Conservation (phyloP, 2,329 filamentous ascomycete species). For the Fusarium mangiferae region DNA sequence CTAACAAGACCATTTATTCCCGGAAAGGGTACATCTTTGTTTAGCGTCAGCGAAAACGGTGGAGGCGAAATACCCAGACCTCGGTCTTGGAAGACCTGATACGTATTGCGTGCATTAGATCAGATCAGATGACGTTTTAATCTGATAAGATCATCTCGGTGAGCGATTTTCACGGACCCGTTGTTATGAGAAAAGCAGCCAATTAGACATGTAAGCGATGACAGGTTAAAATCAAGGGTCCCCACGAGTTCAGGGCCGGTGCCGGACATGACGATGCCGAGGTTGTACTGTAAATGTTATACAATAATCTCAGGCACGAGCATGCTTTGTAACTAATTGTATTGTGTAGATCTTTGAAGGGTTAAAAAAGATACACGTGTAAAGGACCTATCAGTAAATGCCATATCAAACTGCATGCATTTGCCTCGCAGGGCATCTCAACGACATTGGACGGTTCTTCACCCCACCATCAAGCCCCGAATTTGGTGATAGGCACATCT, state of each 20-base stretch:
- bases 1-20: constrained; percentile 19
- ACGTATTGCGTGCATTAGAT: constrained; percentile 27
- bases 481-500: constrained; percentile 26
- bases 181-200: background rate
- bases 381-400: background rate
- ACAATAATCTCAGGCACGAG: background rate
- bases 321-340: background rate
- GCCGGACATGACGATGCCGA: constrained; percentile 16
- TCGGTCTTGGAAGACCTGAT: constrained; percentile 9
- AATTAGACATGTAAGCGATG: background rate
- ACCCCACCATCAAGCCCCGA: constrained; percentile 11
- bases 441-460: background rate
- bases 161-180: constrained; percentile 36
- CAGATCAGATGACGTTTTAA: constrained; percentile 29
- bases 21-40: background rate
- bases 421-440: background rate
- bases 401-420: constrained; percentile 13
- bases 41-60: constrained; percentile 9
- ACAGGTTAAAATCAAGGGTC: constrained; percentile 17
- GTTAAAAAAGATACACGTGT: background rate
- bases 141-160: constrained; percentile 31
- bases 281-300: background rate
- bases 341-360: background rate
- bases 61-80: constrained; percentile 15
- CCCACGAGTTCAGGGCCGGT: constrained; percentile 27